phyloP scores from a whole-genome alignment of 202 grass and related monocot genomes.

The Musa balbisiana region DNA sequence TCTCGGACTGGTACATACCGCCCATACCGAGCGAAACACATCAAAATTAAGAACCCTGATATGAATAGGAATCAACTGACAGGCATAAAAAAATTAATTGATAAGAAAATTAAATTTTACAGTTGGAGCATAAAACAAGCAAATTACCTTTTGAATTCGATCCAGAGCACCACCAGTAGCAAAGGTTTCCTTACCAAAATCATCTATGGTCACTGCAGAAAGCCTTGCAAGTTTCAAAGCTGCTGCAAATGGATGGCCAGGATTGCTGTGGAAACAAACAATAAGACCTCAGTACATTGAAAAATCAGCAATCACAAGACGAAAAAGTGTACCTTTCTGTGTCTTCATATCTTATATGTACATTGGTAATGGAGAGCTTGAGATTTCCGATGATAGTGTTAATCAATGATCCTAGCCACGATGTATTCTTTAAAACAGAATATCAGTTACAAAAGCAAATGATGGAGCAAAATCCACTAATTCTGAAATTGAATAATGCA shows the following conservation, averaged over 20 bases:
- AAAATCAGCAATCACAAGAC: constrained; percentile 24
- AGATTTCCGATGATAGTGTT: constrained; percentile 92
- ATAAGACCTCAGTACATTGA: constrained; percentile 14
- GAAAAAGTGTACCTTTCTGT: constrained; percentile 59
- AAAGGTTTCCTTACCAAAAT: constrained; percentile 83
- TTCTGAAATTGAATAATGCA: not conserved
- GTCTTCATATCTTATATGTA: constrained; percentile 98
- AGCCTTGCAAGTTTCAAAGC: constrained; percentile 82
- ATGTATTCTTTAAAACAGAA: constrained; percentile 60
- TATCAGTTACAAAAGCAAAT: not conserved
- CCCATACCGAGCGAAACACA: no score
- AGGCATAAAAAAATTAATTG: no score
- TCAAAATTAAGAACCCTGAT: no score
- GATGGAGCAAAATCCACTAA: no score
- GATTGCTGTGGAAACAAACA: constrained; percentile 66
- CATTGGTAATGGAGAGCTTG: constrained; percentile 79
- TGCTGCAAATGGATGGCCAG: constrained; percentile 81
- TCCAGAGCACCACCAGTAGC: constrained; percentile 85
- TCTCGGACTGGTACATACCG: no score
- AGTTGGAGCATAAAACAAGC: not conserved
- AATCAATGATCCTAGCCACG: constrained; percentile 92
- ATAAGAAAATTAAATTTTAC: not conserved
- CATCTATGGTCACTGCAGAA: constrained; percentile 84
- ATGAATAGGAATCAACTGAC: no score
- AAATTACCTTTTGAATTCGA: constrained; percentile 64